These are phyloP conservation scores for Panaeolus cyanescens DNA, from an alignment of 768 basidiomycete species.

Conservation along the genomic window DNA sequence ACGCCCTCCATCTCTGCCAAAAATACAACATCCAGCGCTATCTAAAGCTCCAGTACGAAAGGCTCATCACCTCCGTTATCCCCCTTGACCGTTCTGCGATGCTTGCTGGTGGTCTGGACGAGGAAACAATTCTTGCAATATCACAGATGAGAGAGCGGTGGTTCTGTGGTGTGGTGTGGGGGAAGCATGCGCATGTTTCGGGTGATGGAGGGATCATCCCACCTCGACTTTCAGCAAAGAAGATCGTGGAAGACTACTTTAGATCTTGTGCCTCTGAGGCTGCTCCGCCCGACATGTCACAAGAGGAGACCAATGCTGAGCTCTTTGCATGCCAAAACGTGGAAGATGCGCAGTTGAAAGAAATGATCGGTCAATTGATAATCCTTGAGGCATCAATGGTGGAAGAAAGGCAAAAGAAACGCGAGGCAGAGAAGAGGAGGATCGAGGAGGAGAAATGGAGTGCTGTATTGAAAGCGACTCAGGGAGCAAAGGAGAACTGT, in stretches of 20 bases:
- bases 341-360: too few relatives aligned
- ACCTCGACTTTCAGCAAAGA: background rate
- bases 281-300: too few relatives aligned
- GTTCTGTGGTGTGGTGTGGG: background rate
- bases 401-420: background rate
- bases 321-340: too few relatives aligned
- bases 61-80: background rate
- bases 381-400: conserved; percentile 5
- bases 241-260: background rate
- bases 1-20: background rate
- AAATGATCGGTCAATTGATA: conserved; percentile 8
- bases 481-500: conserved; percentile 9
- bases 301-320: too few relatives aligned
- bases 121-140: too few relatives aligned
- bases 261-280: too few relatives aligned
- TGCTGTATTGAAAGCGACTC: too few relatives aligned
- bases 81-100: background rate
- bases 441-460: conserved; percentile 11
- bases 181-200: background rate
- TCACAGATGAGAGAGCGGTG: conserved; percentile 8
- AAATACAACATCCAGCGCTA: background rate
- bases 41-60: background rate
- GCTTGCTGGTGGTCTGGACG: background rate
- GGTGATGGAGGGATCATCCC: background rate
- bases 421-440: background rate